These are phyloP conservation scores for Penicillium atrosanguineum DNA, from an alignment of 495 filamentous ascomycete species.

Conservation along the genomic window DNA sequence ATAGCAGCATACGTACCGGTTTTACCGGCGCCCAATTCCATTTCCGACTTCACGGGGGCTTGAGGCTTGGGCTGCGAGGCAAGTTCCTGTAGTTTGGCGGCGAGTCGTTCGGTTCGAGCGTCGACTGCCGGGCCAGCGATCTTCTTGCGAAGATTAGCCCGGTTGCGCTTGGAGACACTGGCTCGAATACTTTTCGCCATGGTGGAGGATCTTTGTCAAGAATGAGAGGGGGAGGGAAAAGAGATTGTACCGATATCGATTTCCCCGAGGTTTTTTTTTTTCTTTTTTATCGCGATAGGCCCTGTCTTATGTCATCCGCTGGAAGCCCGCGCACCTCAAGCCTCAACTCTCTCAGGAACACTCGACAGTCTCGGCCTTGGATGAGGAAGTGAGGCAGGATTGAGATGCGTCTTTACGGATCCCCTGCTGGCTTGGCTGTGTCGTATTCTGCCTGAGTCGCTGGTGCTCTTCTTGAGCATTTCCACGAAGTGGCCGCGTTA, in stretches of 20 bases:
- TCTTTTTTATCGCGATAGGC: conserved; percentile 24
- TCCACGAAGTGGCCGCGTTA: neutral
- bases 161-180: conserved; percentile 74
- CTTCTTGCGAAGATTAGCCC: conserved; percentile 66
- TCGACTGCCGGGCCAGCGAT: conserved; percentile 77
- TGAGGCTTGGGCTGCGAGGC: conserved; percentile 59
- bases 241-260: conserved; percentile 2
- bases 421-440: conserved; percentile 17
- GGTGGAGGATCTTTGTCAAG: neutral
- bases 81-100: conserved; percentile 74
- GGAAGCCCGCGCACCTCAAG: conserved; percentile 24
- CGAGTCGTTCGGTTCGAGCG: conserved; percentile 73
- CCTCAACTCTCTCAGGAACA: neutral
- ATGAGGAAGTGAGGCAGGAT: neutral
- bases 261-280: conserved; percentile 15
- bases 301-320: conserved; percentile 43
- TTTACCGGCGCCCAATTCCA: conserved; percentile 15
- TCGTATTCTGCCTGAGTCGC: conserved; percentile 14
- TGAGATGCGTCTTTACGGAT: conserved; percentile 24
- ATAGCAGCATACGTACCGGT: conserved; percentile 26
- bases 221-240: neutral
- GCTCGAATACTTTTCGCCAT: conserved; percentile 86
- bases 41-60: conserved; percentile 22
- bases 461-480: neutral
- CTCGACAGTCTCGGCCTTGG: neutral